phyloP scores from a whole-genome alignment of 805 yeast genomes.

The Kodamaea kakaduensis region DNA sequence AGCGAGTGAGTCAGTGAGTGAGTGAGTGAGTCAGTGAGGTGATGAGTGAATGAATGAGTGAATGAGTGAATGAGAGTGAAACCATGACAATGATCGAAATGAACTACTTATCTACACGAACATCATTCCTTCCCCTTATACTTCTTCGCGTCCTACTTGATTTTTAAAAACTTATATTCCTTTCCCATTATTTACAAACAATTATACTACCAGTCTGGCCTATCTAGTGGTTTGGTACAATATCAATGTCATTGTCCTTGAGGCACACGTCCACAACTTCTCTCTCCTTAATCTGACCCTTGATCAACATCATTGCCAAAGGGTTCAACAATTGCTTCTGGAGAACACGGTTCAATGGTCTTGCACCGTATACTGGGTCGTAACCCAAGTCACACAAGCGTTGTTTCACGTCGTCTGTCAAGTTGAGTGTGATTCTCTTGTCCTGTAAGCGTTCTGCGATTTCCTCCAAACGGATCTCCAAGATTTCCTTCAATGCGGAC shows the following conservation, averaged over 20 bases:
- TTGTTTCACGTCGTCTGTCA: conserved; percentile 62
- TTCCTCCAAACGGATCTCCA: conserved; percentile 79
- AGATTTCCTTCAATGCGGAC: conserved; percentile 68
- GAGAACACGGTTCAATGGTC: conserved; percentile 89
- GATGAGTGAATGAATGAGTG: no score
- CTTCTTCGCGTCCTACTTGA: no score
- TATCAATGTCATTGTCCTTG: conserved; percentile 21
- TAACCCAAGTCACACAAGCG: conserved; percentile 86
- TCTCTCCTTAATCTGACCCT: conserved; percentile 60
- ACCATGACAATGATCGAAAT: no score
- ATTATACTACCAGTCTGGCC: neutral
- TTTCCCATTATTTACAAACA: no score
- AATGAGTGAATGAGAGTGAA: no score
- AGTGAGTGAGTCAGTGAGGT: no score
- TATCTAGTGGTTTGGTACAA: conserved; percentile 31
- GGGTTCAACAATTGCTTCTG: conserved; percentile 86
- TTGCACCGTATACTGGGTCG: conserved; percentile 90
- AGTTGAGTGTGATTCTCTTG: conserved; percentile 61
- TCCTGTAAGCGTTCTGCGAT: conserved; percentile 74
- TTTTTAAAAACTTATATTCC: no score
- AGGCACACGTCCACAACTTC: conserved; percentile 30
- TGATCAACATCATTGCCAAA: conserved; percentile 72
- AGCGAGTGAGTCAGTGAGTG: no score
- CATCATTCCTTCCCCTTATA: no score
- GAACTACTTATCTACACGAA: no score